Evolutionary conservation across 1,284 basidiomycete genomes (phyloP), one percentile per base, ranked within the genome.

Genomic region (Ceratobasidium sp.): DNA sequence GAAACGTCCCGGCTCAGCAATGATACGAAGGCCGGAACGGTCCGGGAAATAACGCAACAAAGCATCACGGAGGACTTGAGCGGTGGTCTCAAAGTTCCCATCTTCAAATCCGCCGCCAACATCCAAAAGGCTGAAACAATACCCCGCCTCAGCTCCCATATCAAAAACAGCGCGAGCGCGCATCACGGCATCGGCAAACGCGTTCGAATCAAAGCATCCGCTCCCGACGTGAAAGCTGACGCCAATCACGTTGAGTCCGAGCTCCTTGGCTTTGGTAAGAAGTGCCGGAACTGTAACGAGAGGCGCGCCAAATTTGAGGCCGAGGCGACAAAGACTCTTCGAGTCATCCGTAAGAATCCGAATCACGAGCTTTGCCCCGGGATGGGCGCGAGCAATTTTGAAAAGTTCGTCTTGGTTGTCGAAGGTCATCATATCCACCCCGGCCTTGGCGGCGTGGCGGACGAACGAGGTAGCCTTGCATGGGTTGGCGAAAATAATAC

Each of bases 201-300:
- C 93, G 60, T 90, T 87, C 8, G 96, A 91, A 84, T 99, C 97
- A 83, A 95, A 98, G 86, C 95, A 98, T 2, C 98, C 98, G 78
- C 94, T 96, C 11, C 98, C 98, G 68, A 99, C 98, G 84, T 99
- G 98, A 90, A 99, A 99, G 82, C 93, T 95, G 69, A 99, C 95
- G 45, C 98, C 98, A 66, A 99, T 88, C 69, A 99, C 95, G 82
- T 97, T 89, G 71, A 99, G 88, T 31, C 88, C 86, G 45, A 99
- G 88, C 82, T 94, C 91, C 80, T 88, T 88, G 0, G 97, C 98
- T 80, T 92, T 93, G 20, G 87, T 85, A 60, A 99, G 88, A 33
- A 99, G 88, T 7, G 87, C 88, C 2, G 94, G 94, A 31, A 98
- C 96, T 17, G 91, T 89, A 45, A 87, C 88, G 42, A 99, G 88